These are phyloP conservation scores for Myxozyma mucilagina DNA, from an alignment of 805 yeast species.

Conservation along the genomic window DNA sequence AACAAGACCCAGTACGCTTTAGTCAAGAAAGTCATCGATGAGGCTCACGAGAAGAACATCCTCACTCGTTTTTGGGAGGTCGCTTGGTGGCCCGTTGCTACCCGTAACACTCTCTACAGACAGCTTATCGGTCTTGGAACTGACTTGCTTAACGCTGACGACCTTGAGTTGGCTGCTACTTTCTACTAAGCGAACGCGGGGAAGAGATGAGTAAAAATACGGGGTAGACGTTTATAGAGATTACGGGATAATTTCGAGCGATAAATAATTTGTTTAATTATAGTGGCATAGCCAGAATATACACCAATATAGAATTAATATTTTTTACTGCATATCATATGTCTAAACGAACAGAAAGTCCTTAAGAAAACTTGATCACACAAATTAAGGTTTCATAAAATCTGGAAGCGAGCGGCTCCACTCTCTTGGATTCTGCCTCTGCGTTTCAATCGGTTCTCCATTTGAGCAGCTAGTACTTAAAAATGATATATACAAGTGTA, in stretches of 20 bases:
- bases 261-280: too few relatives aligned
- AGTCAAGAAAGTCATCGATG: constrained; percentile 39
- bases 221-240: too few relatives aligned
- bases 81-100: constrained; percentile 60
- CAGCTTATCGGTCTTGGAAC: constrained; percentile 51
- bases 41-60: constrained; percentile 54
- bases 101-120: constrained; percentile 51
- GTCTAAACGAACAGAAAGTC: too few relatives aligned
- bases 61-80: constrained; percentile 71
- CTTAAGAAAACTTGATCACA: too few relatives aligned
- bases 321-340: too few relatives aligned
- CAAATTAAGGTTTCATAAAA: too few relatives aligned
- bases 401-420: too few relatives aligned
- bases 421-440: too few relatives aligned
- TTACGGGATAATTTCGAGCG: too few relatives aligned
- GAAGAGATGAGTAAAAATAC: background rate
- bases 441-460: too few relatives aligned
- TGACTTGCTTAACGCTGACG: constrained; percentile 66
- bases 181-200: constrained; percentile 9
- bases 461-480: background rate
- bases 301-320: too few relatives aligned
- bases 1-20: constrained; percentile 39
- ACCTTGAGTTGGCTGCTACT: constrained; percentile 47
- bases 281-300: too few relatives aligned
- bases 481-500: background rate